Evolutionary conservation across 257 asterid genomes (phyloP).

Genomic region (Solanum commersonii): DNA sequence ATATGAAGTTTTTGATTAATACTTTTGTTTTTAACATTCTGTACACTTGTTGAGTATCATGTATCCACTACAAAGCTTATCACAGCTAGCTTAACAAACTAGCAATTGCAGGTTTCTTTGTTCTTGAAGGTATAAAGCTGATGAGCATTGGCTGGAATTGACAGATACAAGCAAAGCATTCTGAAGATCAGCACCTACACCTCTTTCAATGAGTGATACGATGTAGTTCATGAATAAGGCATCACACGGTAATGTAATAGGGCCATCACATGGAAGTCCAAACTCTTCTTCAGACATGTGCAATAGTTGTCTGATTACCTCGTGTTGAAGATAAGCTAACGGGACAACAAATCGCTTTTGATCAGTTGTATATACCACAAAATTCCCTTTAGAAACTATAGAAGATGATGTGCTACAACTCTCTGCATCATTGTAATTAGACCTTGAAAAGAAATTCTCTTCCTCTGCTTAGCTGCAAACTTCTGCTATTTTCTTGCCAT

Average conservation of each 20-base stretch:
- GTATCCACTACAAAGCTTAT: neutral
- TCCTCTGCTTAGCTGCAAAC: neutral
- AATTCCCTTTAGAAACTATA: constrained; percentile 19
- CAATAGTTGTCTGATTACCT: constrained; percentile 13
- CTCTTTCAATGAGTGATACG: constrained; percentile 5
- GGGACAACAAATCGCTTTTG: constrained; percentile 17
- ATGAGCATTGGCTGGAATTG: neutral
- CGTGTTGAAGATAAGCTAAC: constrained; percentile 9
- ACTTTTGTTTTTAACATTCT: neutral
- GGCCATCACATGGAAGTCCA: neutral
- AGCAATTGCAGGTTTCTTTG: neutral
- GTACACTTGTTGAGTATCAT: neutral
- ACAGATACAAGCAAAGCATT: constrained; percentile 19
- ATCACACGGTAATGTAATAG: constrained; percentile 20
- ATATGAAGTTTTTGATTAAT: neutral
- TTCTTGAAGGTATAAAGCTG: neutral
- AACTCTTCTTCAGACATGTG: constrained; percentile 22
- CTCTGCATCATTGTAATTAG: neutral
- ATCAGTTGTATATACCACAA: constrained; percentile 23
- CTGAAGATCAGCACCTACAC: constrained; percentile 15
- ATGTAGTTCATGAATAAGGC: neutral
- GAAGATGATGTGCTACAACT: neutral
- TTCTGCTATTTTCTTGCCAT: neutral
- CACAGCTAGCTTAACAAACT: neutral
- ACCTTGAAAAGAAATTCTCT: neutral